These are phyloP conservation scores for Tulasnella sp. DNA, from an alignment of 768 basidiomycete genomes.

Conservation along the genomic window DNA sequence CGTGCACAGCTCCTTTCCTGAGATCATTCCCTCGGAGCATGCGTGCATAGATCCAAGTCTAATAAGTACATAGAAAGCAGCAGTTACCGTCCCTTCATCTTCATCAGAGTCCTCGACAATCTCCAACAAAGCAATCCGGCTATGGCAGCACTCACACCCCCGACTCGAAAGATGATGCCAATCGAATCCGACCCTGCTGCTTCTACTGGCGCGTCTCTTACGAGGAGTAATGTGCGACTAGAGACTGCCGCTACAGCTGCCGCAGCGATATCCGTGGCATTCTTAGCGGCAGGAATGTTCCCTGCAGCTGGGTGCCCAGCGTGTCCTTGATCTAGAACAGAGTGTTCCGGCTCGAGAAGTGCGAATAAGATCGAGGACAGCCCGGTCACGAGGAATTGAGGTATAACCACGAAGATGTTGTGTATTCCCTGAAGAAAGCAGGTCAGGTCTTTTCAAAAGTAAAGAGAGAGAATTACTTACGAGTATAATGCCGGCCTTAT, in stretches of 20 bases:
- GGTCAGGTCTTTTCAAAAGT: neutral
- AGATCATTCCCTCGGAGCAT: no score
- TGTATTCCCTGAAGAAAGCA: slow-evolving; percentile 67
- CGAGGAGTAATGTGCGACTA: neutral
- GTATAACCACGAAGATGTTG: slow-evolving; percentile 87
- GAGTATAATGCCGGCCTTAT: slow-evolving; percentile 81
- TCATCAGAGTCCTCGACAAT: slow-evolving; percentile 13
- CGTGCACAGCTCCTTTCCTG: no score
- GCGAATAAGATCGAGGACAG: slow-evolving; percentile 80
- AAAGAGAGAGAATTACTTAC: slow-evolving; percentile 35
- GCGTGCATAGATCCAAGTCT: no score
- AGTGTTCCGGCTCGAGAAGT: slow-evolving; percentile 52
- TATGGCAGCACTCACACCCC: slow-evolving; percentile 15
- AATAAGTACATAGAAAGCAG: neutral
- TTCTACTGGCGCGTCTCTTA: slow-evolving; percentile 8
- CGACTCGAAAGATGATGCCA: slow-evolving; percentile 17
- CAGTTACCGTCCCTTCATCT: neutral
- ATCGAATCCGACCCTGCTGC: slow-evolving; percentile 15
- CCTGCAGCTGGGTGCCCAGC: slow-evolving; percentile 12
- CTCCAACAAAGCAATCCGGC: slow-evolving; percentile 15
- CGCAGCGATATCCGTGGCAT: neutral
- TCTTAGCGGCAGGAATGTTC: slow-evolving; percentile 1
- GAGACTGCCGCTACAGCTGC: neutral
- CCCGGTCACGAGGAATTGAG: slow-evolving; percentile 87
- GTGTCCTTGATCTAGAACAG: slow-evolving; percentile 13